Conservation (phyloP, 164 flowering plant species). For the Paratinospora sagittata region DNA sequence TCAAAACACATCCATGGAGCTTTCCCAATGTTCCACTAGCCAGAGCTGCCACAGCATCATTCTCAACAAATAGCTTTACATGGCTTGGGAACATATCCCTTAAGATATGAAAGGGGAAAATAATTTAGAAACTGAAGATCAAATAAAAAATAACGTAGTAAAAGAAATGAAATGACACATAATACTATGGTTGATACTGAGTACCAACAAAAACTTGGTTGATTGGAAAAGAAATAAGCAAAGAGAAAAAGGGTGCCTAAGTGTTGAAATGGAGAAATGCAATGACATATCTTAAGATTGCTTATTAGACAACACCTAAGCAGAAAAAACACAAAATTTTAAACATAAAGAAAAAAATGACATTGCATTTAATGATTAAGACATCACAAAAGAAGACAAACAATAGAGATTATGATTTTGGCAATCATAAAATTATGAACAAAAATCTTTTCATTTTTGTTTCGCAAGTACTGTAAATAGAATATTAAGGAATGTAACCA, state of each 20-base stretch:
- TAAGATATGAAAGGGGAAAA: not conserved
- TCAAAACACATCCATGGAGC: constrained; percentile 93
- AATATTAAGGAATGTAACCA: not conserved
- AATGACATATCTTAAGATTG: not conserved
- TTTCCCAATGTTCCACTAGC: constrained; percentile 95
- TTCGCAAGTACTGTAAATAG: not conserved
- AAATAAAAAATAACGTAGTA: not conserved
- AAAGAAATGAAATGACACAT: no score
- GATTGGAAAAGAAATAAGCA: not conserved
- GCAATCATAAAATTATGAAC: no score
- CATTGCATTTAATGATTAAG: no score
- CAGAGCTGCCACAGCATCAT: constrained; percentile 96
- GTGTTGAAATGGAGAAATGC: not conserved
- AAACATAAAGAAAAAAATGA: not conserved
- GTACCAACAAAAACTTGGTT: not conserved
- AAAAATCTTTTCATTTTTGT: not conserved
- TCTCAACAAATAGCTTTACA: constrained; percentile 69
- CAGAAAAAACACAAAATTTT: not conserved
- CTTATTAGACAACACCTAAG: not conserved
- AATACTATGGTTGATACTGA: not conserved
- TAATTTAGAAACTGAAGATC: not conserved
- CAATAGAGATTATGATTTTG: no score
- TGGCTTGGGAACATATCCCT: constrained; percentile 70
- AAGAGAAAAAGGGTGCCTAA: no score
- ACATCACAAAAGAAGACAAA: no score